A percentile compares a stretch with the other conserved stretches of the same genome.
These are phyloP conservation scores for Laguncularia racemosa DNA, from an alignment of 345 rosid genomes.

Conservation along the genomic window DNA sequence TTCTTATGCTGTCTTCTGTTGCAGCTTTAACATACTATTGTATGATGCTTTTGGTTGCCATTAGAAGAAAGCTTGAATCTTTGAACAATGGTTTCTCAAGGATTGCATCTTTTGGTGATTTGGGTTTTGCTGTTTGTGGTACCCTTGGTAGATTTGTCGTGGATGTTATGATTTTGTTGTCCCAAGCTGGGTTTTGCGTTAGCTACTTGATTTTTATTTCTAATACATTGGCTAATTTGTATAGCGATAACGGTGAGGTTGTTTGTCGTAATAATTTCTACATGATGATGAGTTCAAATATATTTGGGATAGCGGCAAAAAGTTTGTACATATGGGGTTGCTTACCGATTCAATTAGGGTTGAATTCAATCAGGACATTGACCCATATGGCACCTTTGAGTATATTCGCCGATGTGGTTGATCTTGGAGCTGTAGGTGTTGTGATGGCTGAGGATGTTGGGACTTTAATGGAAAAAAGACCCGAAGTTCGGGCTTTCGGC, in stretches of 20 bases:
- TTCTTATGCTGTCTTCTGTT: constrained; percentile 54
- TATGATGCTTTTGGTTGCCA: constrained; percentile 73
- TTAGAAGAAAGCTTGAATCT: constrained; percentile 69
- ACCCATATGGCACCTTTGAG: constrained; percentile 90
- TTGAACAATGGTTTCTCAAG: constrained; percentile 26
- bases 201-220: constrained; percentile 77
- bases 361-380: constrained; percentile 61
- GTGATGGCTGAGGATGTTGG: constrained; percentile 54
- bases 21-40: constrained; percentile 48
- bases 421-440: constrained; percentile 71
- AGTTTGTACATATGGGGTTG: constrained; percentile 61
- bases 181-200: constrained; percentile 80
- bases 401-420: constrained; percentile 81
- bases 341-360: constrained; percentile 75
- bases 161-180: constrained; percentile 57
- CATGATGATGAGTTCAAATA: constrained; percentile 13
- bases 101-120: constrained; percentile 71
- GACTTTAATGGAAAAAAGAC: constrained; percentile 31
- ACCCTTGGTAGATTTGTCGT: constrained; percentile 51
- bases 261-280: not conserved
- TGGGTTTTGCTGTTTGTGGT: constrained; percentile 77
- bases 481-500: constrained; percentile 47
- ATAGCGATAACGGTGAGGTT: constrained; percentile 3
- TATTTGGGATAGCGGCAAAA: constrained; percentile 47
- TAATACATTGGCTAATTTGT: constrained; percentile 43